These are phyloP conservation scores for Paecilomyces dactylethromorphus DNA, from an alignment of 2,329 filamentous ascomycete genomes.

Conservation along the genomic window DNA sequence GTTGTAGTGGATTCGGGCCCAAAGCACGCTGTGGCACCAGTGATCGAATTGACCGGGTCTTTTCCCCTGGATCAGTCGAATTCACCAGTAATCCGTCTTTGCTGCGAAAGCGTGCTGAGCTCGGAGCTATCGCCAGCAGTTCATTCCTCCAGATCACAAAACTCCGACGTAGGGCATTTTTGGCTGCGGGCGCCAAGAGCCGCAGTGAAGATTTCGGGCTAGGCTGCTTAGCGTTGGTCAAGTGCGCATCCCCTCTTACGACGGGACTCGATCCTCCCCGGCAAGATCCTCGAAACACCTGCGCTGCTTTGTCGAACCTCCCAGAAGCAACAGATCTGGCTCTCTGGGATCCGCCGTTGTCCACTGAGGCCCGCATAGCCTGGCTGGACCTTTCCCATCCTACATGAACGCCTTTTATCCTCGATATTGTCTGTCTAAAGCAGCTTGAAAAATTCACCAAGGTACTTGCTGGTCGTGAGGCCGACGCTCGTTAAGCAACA, in stretches of 20 bases:
- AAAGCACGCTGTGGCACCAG: not conserved
- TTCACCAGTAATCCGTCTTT: not conserved
- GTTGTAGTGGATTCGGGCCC: not conserved
- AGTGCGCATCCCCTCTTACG: constrained; percentile 17
- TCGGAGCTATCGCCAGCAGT: not conserved
- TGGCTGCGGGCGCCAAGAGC: constrained; percentile 15
- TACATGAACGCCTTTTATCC: not conserved
- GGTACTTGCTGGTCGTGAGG: not conserved
- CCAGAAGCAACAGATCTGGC: not conserved
- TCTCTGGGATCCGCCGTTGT: not conserved
- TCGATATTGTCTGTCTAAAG: not conserved
- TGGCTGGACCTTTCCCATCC: not conserved
- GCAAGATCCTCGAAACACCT: constrained; percentile 18
- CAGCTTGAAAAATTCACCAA: constrained; percentile 6
- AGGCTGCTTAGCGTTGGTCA: constrained; percentile 14
- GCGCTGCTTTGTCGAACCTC: constrained; percentile 1
- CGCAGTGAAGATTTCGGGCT: constrained; percentile 11
- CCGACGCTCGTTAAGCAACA: not conserved
- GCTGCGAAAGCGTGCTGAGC: not conserved
- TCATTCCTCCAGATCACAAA: not conserved
- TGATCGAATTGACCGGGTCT: not conserved
- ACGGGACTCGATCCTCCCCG: constrained; percentile 20
- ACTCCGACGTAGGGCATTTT: not conserved
- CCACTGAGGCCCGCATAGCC: not conserved
- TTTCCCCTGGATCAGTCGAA: not conserved